Base-by-base conservation (phyloP, 306 rosid genomes). In the Vicia villosa region DNA sequence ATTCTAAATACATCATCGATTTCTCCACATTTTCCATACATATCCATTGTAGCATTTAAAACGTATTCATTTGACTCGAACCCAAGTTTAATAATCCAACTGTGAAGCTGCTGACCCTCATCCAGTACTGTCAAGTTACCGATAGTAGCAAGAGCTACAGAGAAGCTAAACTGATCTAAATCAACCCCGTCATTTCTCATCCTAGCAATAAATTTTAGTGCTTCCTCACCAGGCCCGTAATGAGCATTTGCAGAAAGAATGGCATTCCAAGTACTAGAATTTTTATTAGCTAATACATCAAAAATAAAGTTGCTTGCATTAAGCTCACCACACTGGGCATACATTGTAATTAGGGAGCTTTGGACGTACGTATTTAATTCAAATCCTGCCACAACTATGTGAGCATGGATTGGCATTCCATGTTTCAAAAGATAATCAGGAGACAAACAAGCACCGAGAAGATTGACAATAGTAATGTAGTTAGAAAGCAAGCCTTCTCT, bases 11-110 rank as follows among this genome's bases (percentile, higher is more conserved):
- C 96, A 69, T 85, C 91, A 62, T 87, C 89, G 62, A 90, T 78
- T 73, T 88, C 94, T 52, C 97, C 96, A 68, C 98, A 94, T 80
- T 90, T 94, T 77, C 89, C 98, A 70, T 90, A 90, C 98, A 94
- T 94, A 80, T 87, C 96, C 98, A 94, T 94, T 20, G 82, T 83
- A 75, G 94, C 84, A 80, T 88, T 90, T 63, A 83, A 70, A 63
- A 88, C 83, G 24, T 81, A 94, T 80, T 84, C 77, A 66, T 90
- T 90, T 20, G 82, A 82, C 40, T 88, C 87, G n/a, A 85, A 74
- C 37, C 97, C 97, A 30, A 84, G 89, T 79, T 94, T 94, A 58
- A 85, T 70, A 28, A 81, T 80, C 82, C 89, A 75, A 46, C 87
- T 71, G 63, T 94, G 97, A 47, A 90, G 88, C 70, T 94, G 97